phyloP scores from a whole-genome alignment of 176 grass and related monocot species.

The Hordeum marinum region DNA sequence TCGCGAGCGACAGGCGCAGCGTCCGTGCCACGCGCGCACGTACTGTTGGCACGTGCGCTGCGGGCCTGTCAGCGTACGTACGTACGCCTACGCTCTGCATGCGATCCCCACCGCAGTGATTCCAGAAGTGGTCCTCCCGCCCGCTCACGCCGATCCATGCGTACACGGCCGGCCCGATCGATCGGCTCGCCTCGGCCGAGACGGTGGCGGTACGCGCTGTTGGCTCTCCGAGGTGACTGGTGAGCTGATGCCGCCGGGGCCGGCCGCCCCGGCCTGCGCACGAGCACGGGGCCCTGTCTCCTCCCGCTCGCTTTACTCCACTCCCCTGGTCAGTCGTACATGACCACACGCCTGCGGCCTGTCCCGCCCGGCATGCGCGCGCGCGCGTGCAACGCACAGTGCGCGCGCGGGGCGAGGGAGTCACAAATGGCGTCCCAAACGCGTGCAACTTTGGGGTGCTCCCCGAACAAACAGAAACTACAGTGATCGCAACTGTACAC shows the following conservation, averaged over 20 bases:
- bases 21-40: conserved; percentile 17
- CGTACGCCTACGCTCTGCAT: conserved; percentile 23
- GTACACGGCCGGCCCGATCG: background rate
- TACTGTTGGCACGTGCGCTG: conserved; percentile 44
- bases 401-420: background rate
- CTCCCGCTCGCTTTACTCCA: background rate
- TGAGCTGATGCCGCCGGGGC: background rate
- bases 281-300: conserved; percentile 26
- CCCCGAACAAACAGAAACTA: background rate
- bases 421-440: background rate
- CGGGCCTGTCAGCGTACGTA: conserved; percentile 22
- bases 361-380: background rate
- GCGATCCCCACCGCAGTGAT: conserved; percentile 2
- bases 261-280: conserved; percentile 16
- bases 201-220: background rate
- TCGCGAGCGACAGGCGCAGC: background rate
- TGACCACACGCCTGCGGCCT: background rate
- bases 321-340: background rate
- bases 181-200: background rate
- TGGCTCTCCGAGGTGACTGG: background rate
- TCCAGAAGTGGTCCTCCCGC: conserved; percentile 19
- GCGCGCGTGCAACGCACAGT: background rate
- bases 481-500: background rate
- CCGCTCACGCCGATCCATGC: conserved; percentile 5
- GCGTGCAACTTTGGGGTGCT: background rate